phyloP scores from a whole-genome alignment of 352 stramenopile species.

The Pythium dissimile region DNA sequence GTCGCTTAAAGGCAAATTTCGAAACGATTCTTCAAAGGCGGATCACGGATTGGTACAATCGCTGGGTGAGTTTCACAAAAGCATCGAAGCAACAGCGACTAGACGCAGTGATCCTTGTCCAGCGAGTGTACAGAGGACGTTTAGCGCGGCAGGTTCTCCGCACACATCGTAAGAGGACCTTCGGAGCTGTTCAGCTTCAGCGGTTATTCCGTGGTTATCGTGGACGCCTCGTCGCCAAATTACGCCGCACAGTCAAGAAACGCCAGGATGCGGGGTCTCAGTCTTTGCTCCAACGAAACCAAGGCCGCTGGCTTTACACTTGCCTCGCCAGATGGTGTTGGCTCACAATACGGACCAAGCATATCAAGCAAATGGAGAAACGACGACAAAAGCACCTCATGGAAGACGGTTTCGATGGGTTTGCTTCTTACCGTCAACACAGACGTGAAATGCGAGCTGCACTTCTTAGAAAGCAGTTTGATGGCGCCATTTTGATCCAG shows the following conservation, averaged over 20 bases:
- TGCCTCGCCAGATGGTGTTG: constrained; percentile 34
- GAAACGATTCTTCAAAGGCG: constrained; percentile 37
- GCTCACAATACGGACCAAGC: constrained; percentile 17
- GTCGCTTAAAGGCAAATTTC: constrained; percentile 46
- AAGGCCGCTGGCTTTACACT: constrained; percentile 12
- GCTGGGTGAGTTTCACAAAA: constrained; percentile 38
- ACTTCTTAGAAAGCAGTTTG: constrained; percentile 28
- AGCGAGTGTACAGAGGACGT: constrained; percentile 57
- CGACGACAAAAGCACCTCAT: constrained; percentile 6
- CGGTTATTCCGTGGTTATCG: constrained; percentile 47
- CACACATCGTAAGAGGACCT: constrained; percentile 27
- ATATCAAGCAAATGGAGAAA: constrained; percentile 35
- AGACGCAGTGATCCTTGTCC: constrained; percentile 37
- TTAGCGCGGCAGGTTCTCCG: constrained; percentile 45
- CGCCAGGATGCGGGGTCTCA: constrained; percentile 28
- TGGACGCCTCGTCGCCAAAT: constrained; percentile 17
- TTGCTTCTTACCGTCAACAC: constrained; percentile 19
- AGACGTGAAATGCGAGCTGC: constrained; percentile 39
- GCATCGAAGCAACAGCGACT: constrained; percentile 28
- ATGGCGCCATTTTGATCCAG: constrained; percentile 60
- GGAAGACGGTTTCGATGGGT: constrained; percentile 12
- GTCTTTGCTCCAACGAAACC: constrained; percentile 34
- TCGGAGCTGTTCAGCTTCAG: constrained; percentile 41
- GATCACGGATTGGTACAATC: constrained; percentile 39
- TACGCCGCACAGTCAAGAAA: constrained; percentile 23